Evolutionary conservation across 2,329 filamentous ascomycete species (phyloP).

Genomic region (Fusarium sp.): DNA sequence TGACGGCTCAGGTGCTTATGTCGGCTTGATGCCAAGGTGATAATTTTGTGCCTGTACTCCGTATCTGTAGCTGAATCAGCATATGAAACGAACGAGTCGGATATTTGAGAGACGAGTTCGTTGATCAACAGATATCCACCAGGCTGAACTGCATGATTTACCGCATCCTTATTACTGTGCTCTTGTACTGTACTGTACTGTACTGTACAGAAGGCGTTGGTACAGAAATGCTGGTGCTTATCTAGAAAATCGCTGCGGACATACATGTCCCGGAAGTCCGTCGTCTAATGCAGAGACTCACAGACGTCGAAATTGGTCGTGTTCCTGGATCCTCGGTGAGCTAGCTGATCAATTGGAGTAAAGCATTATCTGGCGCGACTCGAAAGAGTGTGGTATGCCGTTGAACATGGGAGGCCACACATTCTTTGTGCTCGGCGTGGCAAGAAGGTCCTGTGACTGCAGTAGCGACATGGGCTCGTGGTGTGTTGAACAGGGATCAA

Average conservation of each 20-base stretch:
- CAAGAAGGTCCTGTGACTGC: conserved; percentile 51
- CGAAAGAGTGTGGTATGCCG: conserved; percentile 29
- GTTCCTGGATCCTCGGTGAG: conserved; percentile 52
- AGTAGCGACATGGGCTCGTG: conserved; percentile 47
- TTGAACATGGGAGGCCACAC: conserved; percentile 35
- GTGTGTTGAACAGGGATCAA: conserved; percentile 51
- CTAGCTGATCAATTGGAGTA: conserved; percentile 46
- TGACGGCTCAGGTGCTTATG: conserved; percentile 35
- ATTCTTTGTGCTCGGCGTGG: conserved; percentile 48
- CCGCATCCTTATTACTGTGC: conserved; percentile 15
- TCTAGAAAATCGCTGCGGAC: conserved; percentile 36
- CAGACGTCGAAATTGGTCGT: conserved; percentile 28
- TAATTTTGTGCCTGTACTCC: background rate
- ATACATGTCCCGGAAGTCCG: conserved; percentile 40
- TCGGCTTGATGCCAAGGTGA: conserved; percentile 22
- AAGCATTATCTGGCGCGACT: conserved; percentile 36
- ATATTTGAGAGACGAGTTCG: conserved; percentile 9
- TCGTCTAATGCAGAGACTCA: conserved; percentile 24
- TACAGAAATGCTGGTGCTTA: conserved; percentile 32
- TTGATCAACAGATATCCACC: conserved; percentile 7
- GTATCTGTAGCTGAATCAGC: background rate
- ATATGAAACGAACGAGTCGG: conserved; percentile 1
- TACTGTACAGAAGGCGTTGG: conserved; percentile 8
- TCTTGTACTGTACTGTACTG: conserved; percentile 20
- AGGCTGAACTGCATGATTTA: conserved; percentile 19